Evolutionary conservation across 1,284 basidiomycete species (phyloP), one percentile per base, ranked within the genome.

Genomic region (Mrakiaceae sp.): DNA sequence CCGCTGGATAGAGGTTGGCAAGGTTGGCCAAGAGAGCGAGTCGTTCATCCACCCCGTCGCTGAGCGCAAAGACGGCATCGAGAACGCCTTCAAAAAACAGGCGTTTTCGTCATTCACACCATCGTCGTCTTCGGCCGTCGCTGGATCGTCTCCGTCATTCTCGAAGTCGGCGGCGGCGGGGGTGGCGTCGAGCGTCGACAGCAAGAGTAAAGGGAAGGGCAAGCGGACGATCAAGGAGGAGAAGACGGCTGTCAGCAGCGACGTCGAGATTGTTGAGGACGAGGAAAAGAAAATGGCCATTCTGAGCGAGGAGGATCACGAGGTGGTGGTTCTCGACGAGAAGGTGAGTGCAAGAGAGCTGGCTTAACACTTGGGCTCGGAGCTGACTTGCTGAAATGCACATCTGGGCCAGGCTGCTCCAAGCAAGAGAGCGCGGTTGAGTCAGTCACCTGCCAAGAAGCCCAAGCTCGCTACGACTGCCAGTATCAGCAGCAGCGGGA

Each of bases 41-140:
- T 83, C 84, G 1, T 95, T 90, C 73, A 85, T 97, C 58, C 80
- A 89, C 69, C 92, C 93, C 0, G 77, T 96, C 16, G 78, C 83
- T 4, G 78, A 83, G 64, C 81, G 93, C 48, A 89, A 87, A 71
- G 93, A 95, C 70, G 91, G 91, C 3, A 91, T 97, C 67, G 81
- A 87, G 72, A 87, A 87, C 6, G 87, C 95, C 83, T 96, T 93
- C 71, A 81, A 82, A 5, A 88, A 85, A 71, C 86, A 86, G 70
- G 68, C 65, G 67, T 58, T 61, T 3, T 70, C 70, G 5, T 71
- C 71, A 50, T 16, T 27, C 43, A 51, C 27, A 43, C 53, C 10
- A 27, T 14, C 39, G 14, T 14, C 27, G 40, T 48, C 3, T 0
- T 39, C 5, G 27, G 16, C 6, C 0, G 10, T 9, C 14, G 11